Conservation (phyloP, 345 rosid genomes). For the Syzygium grande region DNA sequence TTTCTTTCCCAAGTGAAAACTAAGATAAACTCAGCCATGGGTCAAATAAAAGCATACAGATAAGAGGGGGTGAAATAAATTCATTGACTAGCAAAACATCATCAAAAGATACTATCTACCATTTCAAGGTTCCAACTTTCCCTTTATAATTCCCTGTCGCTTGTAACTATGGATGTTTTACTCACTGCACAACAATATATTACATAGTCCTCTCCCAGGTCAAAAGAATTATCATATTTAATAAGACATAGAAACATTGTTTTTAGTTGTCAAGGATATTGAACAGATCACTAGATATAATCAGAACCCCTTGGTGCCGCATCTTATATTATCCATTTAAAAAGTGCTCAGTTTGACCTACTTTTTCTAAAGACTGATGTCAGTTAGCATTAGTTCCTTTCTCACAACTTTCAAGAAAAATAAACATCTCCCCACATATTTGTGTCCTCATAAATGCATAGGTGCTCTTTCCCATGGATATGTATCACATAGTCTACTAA, state of each 20-base stretch:
- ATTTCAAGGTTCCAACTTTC: neutral
- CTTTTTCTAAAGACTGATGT: neutral
- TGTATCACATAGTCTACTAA: neutral
- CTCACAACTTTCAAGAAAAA: neutral
- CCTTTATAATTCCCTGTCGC: neutral
- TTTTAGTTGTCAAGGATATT: neutral
- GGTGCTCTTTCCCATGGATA: neutral
- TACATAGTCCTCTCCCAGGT: neutral
- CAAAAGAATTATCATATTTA: neutral
- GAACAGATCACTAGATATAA: neutral
- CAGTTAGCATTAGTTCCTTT: neutral
- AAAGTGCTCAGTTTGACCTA: neutral
- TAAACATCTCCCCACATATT: neutral
- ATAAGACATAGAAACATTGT: neutral
- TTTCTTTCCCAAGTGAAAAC: neutral
- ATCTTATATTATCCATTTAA: neutral
- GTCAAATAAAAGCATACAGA: neutral
- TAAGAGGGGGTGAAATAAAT: neutral
- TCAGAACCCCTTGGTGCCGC: neutral
- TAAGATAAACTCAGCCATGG: neutral
- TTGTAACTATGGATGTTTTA: neutral
- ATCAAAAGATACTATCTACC: neutral
- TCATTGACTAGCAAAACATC: neutral
- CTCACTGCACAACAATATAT: neutral
- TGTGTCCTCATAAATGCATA: neutral